phyloP scores from a whole-genome alignment of 2,329 filamentous ascomycete species.

The Fusarium siculi region DNA sequence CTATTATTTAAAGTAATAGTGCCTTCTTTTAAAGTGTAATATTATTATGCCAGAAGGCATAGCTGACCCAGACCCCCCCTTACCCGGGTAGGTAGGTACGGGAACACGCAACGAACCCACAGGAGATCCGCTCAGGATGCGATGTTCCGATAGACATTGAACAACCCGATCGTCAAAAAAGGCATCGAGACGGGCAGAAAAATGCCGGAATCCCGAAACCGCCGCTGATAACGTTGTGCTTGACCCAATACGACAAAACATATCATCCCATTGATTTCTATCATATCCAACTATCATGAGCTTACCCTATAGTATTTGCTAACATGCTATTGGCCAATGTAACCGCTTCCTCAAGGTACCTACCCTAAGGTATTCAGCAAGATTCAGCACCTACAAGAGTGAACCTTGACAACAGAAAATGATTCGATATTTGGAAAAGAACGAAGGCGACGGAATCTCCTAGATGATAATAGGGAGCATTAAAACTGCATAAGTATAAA shows the following conservation, averaged over 20 bases:
- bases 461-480: neutral
- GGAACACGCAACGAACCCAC: neutral
- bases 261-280: neutral
- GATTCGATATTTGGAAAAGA: neutral
- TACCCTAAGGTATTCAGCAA: neutral
- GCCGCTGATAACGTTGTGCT: neutral
- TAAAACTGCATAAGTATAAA: neutral
- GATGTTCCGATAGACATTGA: neutral
- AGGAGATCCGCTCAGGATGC: neutral
- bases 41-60: too few species aligned
- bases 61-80: too few species aligned
- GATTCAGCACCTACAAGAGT: neutral
- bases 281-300: neutral
- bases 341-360: neutral
- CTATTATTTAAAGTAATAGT: too few species aligned
- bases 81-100: too few species aligned
- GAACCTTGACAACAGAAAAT: neutral
- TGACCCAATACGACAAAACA: neutral
- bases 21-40: too few species aligned
- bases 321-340: neutral
- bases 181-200: neutral
- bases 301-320: neutral
- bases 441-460: too few species aligned
- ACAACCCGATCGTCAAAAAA: neutral
- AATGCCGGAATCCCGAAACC: neutral